These are phyloP conservation scores for Micromonas pusilla DNA, from an alignment of 139 green algal genomes.

Conservation along the genomic window DNA sequence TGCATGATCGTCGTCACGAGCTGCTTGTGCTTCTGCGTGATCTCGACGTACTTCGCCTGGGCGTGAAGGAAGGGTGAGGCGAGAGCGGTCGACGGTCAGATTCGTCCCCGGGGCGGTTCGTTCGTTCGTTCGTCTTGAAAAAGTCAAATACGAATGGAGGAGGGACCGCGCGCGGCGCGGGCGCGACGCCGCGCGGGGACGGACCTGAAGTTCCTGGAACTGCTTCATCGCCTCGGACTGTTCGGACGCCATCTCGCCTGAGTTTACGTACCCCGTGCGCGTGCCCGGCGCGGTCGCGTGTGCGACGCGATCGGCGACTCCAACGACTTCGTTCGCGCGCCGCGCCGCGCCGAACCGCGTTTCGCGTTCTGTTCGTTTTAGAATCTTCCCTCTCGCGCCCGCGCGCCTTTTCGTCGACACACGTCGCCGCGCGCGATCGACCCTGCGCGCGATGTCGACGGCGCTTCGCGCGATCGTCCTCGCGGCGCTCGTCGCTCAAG, in stretches of 20 bases:
- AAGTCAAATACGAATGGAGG: background rate
- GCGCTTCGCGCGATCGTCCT: too few species aligned
- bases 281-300: too few species aligned
- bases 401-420: too few species aligned
- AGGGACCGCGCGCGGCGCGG: background rate
- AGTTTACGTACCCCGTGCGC: background rate
- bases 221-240: background rate
- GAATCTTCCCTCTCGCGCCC: too few species aligned
- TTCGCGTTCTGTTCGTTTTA: background rate
- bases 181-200: background rate
- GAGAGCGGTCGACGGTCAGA: background rate
- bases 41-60: constrained; percentile 11
- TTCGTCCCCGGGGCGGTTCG: background rate
- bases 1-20: background rate
- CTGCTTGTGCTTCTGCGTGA: background rate
- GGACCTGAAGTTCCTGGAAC: background rate
- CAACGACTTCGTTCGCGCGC: background rate
- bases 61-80: background rate
- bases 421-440: too few species aligned
- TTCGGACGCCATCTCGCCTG: background rate
- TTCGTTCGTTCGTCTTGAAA: background rate
- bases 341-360: background rate
- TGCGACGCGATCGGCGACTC: too few species aligned
- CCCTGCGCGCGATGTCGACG: too few species aligned
- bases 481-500: too few species aligned